Base-by-base conservation (phyloP, 345 rosid genomes). In the Trapa incisa region DNA sequence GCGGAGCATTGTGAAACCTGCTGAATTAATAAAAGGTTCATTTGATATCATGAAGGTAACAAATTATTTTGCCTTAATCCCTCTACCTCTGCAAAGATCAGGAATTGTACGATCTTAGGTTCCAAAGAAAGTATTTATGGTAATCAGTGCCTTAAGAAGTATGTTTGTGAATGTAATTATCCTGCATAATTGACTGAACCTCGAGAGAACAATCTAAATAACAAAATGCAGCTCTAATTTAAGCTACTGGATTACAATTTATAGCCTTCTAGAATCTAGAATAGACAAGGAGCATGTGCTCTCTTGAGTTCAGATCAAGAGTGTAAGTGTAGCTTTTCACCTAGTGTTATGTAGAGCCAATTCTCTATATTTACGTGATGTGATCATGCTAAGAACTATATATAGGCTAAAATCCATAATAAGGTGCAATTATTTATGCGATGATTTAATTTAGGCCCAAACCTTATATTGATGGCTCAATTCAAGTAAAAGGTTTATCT, bases 1-100 rank as follows among this genome's bases (percentile, higher is more conserved):
- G 22, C 80, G 69, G 75, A 76, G 75, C 69, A 72, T 54, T 47
- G 80, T 54, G 66, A 79, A 83, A 74, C 86, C 88, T 70, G 91
- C 97, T 48, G 96, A 94, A 76, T 79, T 94, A 71, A 64, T 76
- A 37, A 80, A 81, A 80, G 99, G 96, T 64, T 74, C 75, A 73
- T 94, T 91, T 72, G 72, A 80, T 67, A 96, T 89, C 66, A 76
- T 91, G 60, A 82, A 85, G 91, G 83, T 80, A 69, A 74, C 67
- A 36, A 22, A 39, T 29, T 57, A 17, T 48, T 0, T 37, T 41
- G 16, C 68, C 43, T 16, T 64, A 3, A 41, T 65, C 35, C 43
- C 66, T 57, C 10, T 64, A 41, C 32, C 50, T 53, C 50, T 43
- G 3, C 41, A 37, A 56, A 3, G 43, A 13, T 11, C 32, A 39